Conservation (phyloP, 176 grass and related monocot genomes). For the Pontederia paniculata region DNA sequence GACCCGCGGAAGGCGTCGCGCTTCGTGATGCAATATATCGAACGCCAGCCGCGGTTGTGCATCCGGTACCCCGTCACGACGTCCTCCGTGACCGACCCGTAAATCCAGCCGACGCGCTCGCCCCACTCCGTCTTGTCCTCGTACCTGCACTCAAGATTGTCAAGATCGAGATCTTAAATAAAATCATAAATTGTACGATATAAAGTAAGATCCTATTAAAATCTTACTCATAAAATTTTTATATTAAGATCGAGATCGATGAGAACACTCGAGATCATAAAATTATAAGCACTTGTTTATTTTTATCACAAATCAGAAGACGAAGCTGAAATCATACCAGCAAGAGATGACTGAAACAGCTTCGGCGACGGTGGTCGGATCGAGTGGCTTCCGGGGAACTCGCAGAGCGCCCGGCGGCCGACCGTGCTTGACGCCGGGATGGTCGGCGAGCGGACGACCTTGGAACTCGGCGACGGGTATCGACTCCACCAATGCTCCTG, state of each 20-base stretch:
- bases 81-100: conserved; percentile 92
- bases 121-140: conserved; percentile 99
- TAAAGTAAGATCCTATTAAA: too few species aligned
- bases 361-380: conserved; percentile 70
- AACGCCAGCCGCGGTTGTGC: conserved; percentile 97
- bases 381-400: conserved; percentile 50
- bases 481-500: conserved; percentile 53
- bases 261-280: neutral
- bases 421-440: conserved; percentile 64
- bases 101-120: conserved; percentile 94
- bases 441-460: conserved; percentile 66
- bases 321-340: conserved; percentile 8
- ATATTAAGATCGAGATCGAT: too few species aligned
- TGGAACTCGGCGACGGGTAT: conserved; percentile 90
- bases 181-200: too few species aligned
- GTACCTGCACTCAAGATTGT: conserved; percentile 23
- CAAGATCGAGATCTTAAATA: too few species aligned
- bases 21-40: conserved; percentile 83
- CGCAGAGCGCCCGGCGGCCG: conserved; percentile 60
- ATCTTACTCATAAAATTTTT: too few species aligned
- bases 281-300: neutral
- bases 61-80: conserved; percentile 92
- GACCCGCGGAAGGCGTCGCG: conserved; percentile 93
- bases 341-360: conserved; percentile 86
- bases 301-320: neutral